Evolutionary conservation across 331 rosid genomes (phyloP), one percentile per base, ranked within the genome.

Genomic region (Telfairia occidentalis): DNA sequence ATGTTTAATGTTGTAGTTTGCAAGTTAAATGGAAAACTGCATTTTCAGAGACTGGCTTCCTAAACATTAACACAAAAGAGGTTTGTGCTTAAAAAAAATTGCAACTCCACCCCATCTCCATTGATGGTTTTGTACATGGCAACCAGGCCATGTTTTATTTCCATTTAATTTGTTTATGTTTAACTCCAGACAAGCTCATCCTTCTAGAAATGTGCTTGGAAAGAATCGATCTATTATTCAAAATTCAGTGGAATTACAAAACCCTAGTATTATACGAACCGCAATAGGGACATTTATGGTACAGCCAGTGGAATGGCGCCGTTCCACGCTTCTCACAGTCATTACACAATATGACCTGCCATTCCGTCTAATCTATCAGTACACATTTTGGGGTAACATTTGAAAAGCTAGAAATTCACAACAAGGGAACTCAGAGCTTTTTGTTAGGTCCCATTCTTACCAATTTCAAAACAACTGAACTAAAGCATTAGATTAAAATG

Each of bases 271-370:
- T 94, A 87, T 88, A 94, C 50, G 98, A 94, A 67, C 92, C 93
- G 67, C 99, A 95, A 30, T 1, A 75, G 16, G 90, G 32, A 81
- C 99, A 95, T 86, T 92, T 92, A 82, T 86, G 97, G 87, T 90
- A 83, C 78, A 81, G 88, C 96, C 93, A 92, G 71, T 92, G 99
- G 79, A 88, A 95, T 63, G 90, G 85, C 13, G 92, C 82, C 0
- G 50, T 79, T 85, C 97, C 99, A 86, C 83, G 89, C 90, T 92
- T 92, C 94, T 83, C 97, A 79, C 99, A 95, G 78, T 87, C 99
- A 77, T 89, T 86, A 73, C 99, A 95, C 52, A 95, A 75, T 83
- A 95, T 86, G 60, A 48, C 93, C 98, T 94, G 91, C 89, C 85
- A 23, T 71, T 75, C 76, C 46, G 59, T 63, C 63, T 50, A 69